Evolutionary conservation across 495 filamentous ascomycete genomes (phyloP), one percentile per base, ranked within the genome.

Genomic region (Penicillium maclennaniae): DNA sequence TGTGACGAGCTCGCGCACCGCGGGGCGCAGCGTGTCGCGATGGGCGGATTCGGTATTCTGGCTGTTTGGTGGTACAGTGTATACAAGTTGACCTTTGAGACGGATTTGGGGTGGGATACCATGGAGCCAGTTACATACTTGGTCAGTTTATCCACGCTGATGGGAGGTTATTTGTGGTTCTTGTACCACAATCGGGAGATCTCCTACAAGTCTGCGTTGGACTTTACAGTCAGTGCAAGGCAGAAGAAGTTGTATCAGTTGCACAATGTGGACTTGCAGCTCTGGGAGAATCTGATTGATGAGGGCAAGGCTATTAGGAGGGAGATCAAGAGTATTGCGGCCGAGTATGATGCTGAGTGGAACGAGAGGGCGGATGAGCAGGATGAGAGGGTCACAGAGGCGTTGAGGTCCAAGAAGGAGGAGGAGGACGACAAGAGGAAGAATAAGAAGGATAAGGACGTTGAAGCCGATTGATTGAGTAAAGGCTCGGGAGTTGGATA

Each of bases 341-440:
- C 84, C 21, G 89, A 96, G 65, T 96, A 96, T 69, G 91, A 93
- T 61, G 89, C 89, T n/a, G 89, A 91, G 19, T 97, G 91, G 92
- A 82, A 97, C 69, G 92, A 97, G 72, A 78, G 71, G 43, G 73
- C 74, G 45, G 89, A 96, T 67, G 85, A 91, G 41, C 81, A 83
- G n/a, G 83, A 85, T 38, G 82, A 89, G 60, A 79, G 75, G 27
- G 89, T 95, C 2, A 85, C 79, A 46, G 77, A 88, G 50, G 83
- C 84, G 7, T 67, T 95, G 59, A 85, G 80, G 58, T 77, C 87
- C 49, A 82, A 88, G 38, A 60, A 79, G 59, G 71, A 56, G 69
- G 47, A 82, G 51, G 79, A 80, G 52, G 71, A 78, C 16, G 69
- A 66, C 25, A 75, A 77, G 9, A 69, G 74, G 46, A 70, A 79